These are phyloP conservation scores for Botryotinia calthae DNA, from an alignment of 2,329 filamentous ascomycete genomes.

Conservation along the genomic window DNA sequence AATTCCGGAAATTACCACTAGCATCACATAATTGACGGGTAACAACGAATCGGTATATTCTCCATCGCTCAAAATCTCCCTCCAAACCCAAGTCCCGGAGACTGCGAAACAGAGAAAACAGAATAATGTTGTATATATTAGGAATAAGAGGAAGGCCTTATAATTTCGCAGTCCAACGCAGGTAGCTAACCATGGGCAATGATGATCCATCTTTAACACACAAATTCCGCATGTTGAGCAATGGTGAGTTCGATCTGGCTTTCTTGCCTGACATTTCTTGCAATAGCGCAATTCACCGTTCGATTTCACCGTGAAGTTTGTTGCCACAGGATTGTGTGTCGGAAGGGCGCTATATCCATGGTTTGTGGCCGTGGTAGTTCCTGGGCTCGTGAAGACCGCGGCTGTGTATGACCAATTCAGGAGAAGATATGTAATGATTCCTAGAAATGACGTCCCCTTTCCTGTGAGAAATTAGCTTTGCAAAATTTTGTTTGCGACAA, in stretches of 20 bases:
- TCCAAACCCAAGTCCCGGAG: slow-evolving; percentile 78
- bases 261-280: slow-evolving; percentile 94
- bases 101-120: slow-evolving; percentile 79
- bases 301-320: slow-evolving; percentile 87
- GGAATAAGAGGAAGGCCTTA: slow-evolving; percentile 90
- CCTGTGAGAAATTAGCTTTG: slow-evolving; percentile 43
- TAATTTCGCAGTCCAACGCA: slow-evolving; percentile 94
- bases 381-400: slow-evolving; percentile 90
- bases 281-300: slow-evolving; percentile 86
- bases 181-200: slow-evolving; percentile 96
- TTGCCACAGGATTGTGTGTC: slow-evolving; percentile 59
- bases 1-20: slow-evolving; percentile 83
- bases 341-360: slow-evolving; percentile 78
- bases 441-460: slow-evolving; percentile 57
- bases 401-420: slow-evolving; percentile 88
- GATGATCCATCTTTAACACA: slow-evolving; percentile 99
- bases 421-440: slow-evolving; percentile 69
- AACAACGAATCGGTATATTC: slow-evolving; percentile 73
- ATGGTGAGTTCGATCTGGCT: slow-evolving; percentile 94
- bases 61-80: slow-evolving; percentile 69
- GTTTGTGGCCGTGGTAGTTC: slow-evolving; percentile 59
- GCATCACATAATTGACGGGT: slow-evolving; percentile 86
- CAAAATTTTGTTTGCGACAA: neutral
- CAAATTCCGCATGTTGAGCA: slow-evolving; percentile 93
- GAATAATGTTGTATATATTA: slow-evolving; percentile 85